Percentiles rank a stretch among this genome's conserved stretches.
Evolutionary conservation across 2,329 filamentous ascomycete species (phyloP).

Genomic region (Colletotrichum aenigma): DNA sequence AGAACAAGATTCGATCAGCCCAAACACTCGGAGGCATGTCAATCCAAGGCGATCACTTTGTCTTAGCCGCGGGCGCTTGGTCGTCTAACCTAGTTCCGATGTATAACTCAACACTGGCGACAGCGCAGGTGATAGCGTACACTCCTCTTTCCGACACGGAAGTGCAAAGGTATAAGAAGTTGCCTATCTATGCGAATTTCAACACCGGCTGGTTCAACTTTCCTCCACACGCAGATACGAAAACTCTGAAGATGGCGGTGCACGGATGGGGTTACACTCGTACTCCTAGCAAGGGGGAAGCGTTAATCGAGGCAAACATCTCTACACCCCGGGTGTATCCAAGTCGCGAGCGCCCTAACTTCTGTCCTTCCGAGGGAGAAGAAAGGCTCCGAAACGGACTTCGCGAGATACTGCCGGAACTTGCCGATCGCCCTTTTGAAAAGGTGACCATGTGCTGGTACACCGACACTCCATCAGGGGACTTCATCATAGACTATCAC

Average conservation of each 20-base stretch:
- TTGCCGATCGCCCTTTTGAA: constrained; percentile 55
- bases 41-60: not conserved
- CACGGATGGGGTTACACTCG: constrained; percentile 61
- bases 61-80: constrained; percentile 74
- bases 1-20: not conserved
- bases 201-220: constrained; percentile 59
- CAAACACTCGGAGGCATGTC: not conserved
- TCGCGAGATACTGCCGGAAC: constrained; percentile 56
- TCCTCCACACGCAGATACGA: constrained; percentile 47
- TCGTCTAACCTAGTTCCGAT: constrained; percentile 59
- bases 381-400: constrained; percentile 55
- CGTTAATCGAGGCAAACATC: not conserved
- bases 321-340: not conserved
- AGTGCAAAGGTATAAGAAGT: constrained; percentile 51
- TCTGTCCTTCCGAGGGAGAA: constrained; percentile 54
- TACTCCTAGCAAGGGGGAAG: constrained; percentile 19
- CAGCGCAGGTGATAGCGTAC: constrained; percentile 71
- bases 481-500: constrained; percentile 65
- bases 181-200: constrained; percentile 64
- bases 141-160: constrained; percentile 64
- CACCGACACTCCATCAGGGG: constrained; percentile 64
- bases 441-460: constrained; percentile 66
- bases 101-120: constrained; percentile 65
- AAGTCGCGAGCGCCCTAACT: constrained; percentile 35
- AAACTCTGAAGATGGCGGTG: constrained; percentile 63